Evolutionary conservation across 306 rosid genomes (phyloP), one percentile per base, ranked within the genome.

Genomic region (Crotalaria pallida): DNA sequence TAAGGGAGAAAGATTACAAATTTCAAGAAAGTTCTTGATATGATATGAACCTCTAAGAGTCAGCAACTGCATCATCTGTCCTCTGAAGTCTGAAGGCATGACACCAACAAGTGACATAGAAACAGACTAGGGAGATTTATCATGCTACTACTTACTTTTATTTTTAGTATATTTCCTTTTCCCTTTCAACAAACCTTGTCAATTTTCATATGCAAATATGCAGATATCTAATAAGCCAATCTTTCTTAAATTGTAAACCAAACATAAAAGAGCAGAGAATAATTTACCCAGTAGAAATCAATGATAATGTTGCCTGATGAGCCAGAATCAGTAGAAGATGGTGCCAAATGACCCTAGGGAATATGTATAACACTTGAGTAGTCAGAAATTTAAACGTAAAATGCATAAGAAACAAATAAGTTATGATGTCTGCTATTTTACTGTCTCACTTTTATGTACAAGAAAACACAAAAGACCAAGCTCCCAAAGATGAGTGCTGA

Each of bases 241-340:
- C 43, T 15, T 12, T 27, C 22, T 16, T 12, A 55, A 73, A 64
- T 40, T 64, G 50, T 18, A 58, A 3, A 36, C 33, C 31, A 65
- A 79, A 17, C 45, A 58, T 11, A 72, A 58, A 65, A 7, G 52
- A 7, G 26, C 43, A 60, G 50, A 67, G 59, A 77, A 44, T 38
- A 71, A 17, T 38, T 83, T 86, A 94, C 99, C 99, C 99, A 94
- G 80, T 94, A 91, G 81, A 94, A 94, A 71, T 94, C 99, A 59
- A 94, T 87, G 48, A 94, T 91, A 38, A 89, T 0, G 80, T 94
- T 87, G 58, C 97, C 96, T 51, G 85, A 81, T 43, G 99, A 94
- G 50, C 99, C 99, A 26, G 92, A 91, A 79, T 94, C 99, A 4
- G 95, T 19, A 33, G 99, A 94, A 70, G 99, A 94, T 48, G 99